These are phyloP conservation scores for Symbiodinium pilosum DNA, from an alignment of 73 alveolate species.

Conservation along the genomic window DNA sequence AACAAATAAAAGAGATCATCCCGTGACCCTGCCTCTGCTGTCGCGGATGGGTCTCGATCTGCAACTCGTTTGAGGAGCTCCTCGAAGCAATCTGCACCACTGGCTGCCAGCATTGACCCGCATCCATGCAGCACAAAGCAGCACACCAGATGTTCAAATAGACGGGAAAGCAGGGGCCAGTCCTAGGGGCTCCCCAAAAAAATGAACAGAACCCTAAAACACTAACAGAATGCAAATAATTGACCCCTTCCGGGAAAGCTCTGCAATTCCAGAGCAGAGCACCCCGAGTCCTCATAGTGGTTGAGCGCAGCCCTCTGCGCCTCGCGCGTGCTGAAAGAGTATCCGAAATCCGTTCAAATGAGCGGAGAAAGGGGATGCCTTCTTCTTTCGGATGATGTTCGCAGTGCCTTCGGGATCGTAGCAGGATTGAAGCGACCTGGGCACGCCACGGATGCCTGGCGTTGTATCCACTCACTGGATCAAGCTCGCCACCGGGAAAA, in stretches of 20 bases:
- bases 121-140: too few relatives aligned
- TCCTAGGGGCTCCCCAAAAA: too few relatives aligned
- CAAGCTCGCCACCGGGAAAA: slow-evolving; percentile 44
- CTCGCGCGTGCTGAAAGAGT: neutral
- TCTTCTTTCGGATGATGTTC: slow-evolving; percentile 58
- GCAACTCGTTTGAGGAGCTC: slow-evolving; percentile 87
- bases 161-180: too few relatives aligned
- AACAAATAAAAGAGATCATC: neutral
- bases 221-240: too few relatives aligned
- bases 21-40: slow-evolving; percentile 72
- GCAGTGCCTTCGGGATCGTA: slow-evolving; percentile 89
- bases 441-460: neutral
- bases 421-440: slow-evolving; percentile 84
- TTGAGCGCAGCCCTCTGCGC: slow-evolving; percentile 89
- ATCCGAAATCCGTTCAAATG: neutral
- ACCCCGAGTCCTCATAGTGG: slow-evolving; percentile 27
- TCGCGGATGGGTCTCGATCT: slow-evolving; percentile 57
- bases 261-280: neutral
- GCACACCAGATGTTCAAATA: too few relatives aligned
- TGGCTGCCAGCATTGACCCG: neutral
- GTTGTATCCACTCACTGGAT: neutral
- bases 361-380: slow-evolving; percentile 6
- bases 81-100: neutral
- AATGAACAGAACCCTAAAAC: too few relatives aligned
- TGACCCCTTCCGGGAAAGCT: too few relatives aligned